Percentiles rank a stretch among this genome's conserved stretches.
These are phyloP conservation scores for Tylopilus plumbeoviolaceoides DNA, from an alignment of 768 basidiomycete species.

Conservation along the genomic window DNA sequence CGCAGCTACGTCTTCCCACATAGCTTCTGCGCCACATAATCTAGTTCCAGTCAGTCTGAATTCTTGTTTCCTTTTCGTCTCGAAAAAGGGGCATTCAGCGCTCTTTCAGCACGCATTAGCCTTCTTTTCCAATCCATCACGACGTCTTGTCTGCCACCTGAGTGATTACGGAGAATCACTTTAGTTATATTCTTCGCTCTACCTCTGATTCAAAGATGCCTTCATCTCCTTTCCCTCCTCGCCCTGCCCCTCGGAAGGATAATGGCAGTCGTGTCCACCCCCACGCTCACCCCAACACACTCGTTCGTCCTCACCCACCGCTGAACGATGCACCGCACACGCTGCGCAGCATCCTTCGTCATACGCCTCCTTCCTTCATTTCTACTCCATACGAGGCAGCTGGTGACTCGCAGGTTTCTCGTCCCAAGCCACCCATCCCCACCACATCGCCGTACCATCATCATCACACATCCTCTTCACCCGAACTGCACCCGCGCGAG, in stretches of 20 bases:
- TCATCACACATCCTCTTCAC: slow-evolving; percentile 24
- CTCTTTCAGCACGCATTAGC: neutral
- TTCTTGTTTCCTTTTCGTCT: neutral
- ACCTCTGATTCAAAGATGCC: slow-evolving; percentile 16
- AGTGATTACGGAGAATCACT: neutral
- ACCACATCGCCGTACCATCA: slow-evolving; percentile 11
- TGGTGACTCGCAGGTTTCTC: neutral
- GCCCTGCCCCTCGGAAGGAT: slow-evolving; percentile 10
- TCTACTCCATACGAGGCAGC: slow-evolving; percentile 5
- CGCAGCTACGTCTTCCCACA: neutral
- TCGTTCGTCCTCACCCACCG: neutral
- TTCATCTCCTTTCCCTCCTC: slow-evolving; percentile 19
- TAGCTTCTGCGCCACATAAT: neutral
- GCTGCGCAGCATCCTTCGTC: slow-evolving; percentile 20
- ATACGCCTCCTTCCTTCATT: neutral
- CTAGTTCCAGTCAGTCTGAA: neutral
- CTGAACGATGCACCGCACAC: slow-evolving; percentile 7
- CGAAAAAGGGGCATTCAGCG: neutral
- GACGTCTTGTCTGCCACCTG: neutral
- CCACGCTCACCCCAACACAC: neutral
- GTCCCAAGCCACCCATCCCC: slow-evolving; percentile 9
- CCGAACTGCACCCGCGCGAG: slow-evolving; percentile 16
- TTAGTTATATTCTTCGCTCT: too few species aligned
- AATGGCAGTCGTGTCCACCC: slow-evolving; percentile 3
- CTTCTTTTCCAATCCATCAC: slow-evolving; percentile 3